phyloP scores from a whole-genome alignment of 2,329 filamentous ascomycete species.

The Dothidotthia symphoricarpi region DNA sequence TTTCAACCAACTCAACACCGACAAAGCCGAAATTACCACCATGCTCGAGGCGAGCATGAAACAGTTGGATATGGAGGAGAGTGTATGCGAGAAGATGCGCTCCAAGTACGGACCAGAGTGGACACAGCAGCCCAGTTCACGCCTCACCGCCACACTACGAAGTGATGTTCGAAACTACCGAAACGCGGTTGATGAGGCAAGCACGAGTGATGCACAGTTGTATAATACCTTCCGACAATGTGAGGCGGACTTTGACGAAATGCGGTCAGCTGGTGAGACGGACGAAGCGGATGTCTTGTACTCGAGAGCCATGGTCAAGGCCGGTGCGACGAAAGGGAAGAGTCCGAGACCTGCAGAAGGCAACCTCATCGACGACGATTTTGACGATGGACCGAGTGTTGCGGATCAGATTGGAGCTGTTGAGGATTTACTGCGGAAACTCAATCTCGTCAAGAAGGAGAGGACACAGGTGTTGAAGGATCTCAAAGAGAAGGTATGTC shows the following conservation, averaged over 20 bases:
- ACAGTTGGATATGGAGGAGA: slow-evolving; percentile 94
- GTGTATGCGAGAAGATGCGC: slow-evolving; percentile 98
- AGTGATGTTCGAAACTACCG: slow-evolving; percentile 85
- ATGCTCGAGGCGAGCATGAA: slow-evolving; percentile 78
- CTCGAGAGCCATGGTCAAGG: slow-evolving; percentile 79
- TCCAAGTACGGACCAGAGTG: slow-evolving; percentile 94
- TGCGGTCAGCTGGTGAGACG: slow-evolving; percentile 82
- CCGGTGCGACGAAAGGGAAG: slow-evolving; percentile 63
- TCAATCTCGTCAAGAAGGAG: slow-evolving; percentile 90
- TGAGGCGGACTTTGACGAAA: slow-evolving; percentile 88
- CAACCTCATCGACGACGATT: slow-evolving; percentile 87
- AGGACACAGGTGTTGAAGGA: slow-evolving; percentile 90
- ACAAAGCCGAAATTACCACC: slow-evolving; percentile 71
- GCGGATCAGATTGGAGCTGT: slow-evolving; percentile 85
- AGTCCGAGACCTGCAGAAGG: slow-evolving; percentile 64
- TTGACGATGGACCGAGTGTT: slow-evolving; percentile 77
- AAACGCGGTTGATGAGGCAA: slow-evolving; percentile 85
- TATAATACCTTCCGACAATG: slow-evolving; percentile 81
- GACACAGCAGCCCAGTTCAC: slow-evolving; percentile 93
- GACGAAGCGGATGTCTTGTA: slow-evolving; percentile 88
- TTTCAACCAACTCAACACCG: slow-evolving; percentile 74
- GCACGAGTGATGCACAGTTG: slow-evolving; percentile 79
- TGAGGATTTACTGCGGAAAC: slow-evolving; percentile 84
- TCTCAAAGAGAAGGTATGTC: slow-evolving; percentile 86
- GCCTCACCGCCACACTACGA: slow-evolving; percentile 81